phyloP scores from a whole-genome alignment of 768 basidiomycete species.

The Gymnopilus junonius region DNA sequence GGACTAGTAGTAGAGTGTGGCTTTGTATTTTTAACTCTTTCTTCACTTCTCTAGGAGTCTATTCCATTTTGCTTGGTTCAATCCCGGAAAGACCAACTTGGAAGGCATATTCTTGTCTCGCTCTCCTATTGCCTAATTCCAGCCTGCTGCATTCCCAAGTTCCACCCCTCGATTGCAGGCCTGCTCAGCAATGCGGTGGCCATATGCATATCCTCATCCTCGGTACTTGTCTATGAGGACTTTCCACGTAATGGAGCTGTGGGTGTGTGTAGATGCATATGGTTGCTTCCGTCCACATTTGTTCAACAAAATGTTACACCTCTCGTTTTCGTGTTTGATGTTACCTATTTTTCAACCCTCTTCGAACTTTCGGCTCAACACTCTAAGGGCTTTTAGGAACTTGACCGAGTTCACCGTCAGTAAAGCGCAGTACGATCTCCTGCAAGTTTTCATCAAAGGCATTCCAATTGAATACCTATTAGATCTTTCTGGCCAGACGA shows the following conservation, averaged over 20 bases:
- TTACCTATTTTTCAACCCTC: neutral
- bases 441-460: slow-evolving; percentile 4
- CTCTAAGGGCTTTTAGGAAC: neutral
- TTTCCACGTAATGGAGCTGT: slow-evolving; percentile 7
- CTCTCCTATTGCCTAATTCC: slow-evolving; percentile 1
- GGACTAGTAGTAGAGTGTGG: neutral
- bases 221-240: neutral
- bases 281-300: neutral
- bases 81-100: neutral
- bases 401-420: neutral
- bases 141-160: neutral
- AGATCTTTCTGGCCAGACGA: neutral
- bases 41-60: neutral
- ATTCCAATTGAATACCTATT: neutral
- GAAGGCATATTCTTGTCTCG: neutral
- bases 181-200: neutral
- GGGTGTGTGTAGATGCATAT: slow-evolving; percentile 13
- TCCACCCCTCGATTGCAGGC: neutral
- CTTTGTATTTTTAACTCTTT: neutral
- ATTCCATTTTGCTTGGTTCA: neutral
- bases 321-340: neutral
- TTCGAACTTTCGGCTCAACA: neutral
- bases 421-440: neutral
- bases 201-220: neutral
- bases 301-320: neutral